Conservation (phyloP, 2,329 filamentous ascomycete species). For the Cladophialophora exuberans region DNA sequence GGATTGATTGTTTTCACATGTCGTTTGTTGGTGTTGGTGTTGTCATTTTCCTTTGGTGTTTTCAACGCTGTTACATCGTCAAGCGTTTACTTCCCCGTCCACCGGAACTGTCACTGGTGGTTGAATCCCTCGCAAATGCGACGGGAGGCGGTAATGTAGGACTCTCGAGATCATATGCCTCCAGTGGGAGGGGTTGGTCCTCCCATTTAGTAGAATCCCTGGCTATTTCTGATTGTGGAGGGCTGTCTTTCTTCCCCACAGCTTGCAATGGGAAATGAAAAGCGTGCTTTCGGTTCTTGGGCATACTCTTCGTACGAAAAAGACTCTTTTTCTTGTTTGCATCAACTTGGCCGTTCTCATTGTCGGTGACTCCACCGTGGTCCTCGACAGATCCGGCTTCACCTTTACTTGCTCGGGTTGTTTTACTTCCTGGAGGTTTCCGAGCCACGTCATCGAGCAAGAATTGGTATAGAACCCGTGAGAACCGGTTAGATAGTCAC, state of each 20-base stretch:
- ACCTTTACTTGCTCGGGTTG: conserved; percentile 3
- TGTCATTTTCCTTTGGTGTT: not conserved
- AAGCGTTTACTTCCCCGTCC: conserved; percentile 6
- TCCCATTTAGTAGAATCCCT: conserved; percentile 12
- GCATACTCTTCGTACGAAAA: conserved; percentile 22
- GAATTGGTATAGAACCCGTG: conserved; percentile 33
- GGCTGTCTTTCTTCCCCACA: not conserved
- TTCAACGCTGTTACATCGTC: conserved; percentile 3
- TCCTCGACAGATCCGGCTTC: conserved; percentile 24
- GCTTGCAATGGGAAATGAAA: conserved; percentile 25
- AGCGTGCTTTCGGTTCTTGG: conserved; percentile 13
- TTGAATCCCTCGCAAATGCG: not conserved
- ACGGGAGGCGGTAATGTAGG: conserved; percentile 4
- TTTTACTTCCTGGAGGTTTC: conserved; percentile 22
- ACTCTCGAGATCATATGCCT: conserved; percentile 1
- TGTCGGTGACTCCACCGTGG: conserved; percentile 18
- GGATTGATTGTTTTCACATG: no score
- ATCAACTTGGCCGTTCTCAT: no score
- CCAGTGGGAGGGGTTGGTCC: conserved; percentile 5
- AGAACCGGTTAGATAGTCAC: conserved; percentile 31
- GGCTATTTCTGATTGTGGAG: not conserved
- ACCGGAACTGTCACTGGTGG: not conserved
- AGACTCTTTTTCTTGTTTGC: conserved; percentile 22
- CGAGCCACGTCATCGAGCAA: conserved; percentile 34
- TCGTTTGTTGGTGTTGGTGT: not conserved